Percentiles rank a stretch among this genome's conserved stretches.
These are phyloP conservation scores for Kodamaea suecica DNA, from an alignment of 1,139 yeast species.

Conservation along the genomic window DNA sequence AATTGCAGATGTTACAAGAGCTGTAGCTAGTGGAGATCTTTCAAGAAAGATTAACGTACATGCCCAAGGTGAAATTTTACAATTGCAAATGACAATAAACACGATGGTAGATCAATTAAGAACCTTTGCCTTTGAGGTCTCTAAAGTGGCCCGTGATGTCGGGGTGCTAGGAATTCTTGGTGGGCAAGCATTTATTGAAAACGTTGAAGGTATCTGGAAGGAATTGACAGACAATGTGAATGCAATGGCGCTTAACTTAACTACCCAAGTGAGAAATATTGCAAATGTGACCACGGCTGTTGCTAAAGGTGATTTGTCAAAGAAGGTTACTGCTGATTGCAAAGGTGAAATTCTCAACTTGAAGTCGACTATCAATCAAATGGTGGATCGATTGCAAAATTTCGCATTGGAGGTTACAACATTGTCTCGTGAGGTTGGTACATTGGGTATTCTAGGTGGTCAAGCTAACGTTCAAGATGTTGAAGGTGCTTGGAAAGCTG, in stretches of 20 bases:
- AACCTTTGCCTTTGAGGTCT: slow-evolving; percentile 84
- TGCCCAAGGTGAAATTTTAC: slow-evolving; percentile 81
- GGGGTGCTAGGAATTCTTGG: slow-evolving; percentile 87
- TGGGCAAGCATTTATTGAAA: slow-evolving; percentile 81
- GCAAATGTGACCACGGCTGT: slow-evolving; percentile 92
- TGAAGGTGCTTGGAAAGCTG: slow-evolving; percentile 92
- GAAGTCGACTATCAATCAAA: slow-evolving; percentile 75
- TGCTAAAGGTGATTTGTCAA: slow-evolving; percentile 83
- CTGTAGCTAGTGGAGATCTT: slow-evolving; percentile 77
- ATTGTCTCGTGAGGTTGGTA: slow-evolving; percentile 84
- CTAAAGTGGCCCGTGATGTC: slow-evolving; percentile 84
- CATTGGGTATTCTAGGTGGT: slow-evolving; percentile 85
- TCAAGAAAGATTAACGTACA: slow-evolving; percentile 76
- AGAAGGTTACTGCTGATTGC: slow-evolving; percentile 85
- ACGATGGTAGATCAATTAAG: slow-evolving; percentile 87
- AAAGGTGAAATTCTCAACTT: slow-evolving; percentile 82
- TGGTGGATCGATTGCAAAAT: slow-evolving; percentile 85
- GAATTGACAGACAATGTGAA: slow-evolving; percentile 86
- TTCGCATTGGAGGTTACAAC: slow-evolving; percentile 90
- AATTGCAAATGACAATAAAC: slow-evolving; percentile 74
- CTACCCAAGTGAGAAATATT: slow-evolving; percentile 84
- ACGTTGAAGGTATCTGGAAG: slow-evolving; percentile 87
- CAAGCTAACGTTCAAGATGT: slow-evolving; percentile 91
- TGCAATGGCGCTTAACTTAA: slow-evolving; percentile 85
- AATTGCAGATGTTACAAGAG: slow-evolving; percentile 84